These are phyloP conservation scores for Austropuccinia psidii DNA, from an alignment of 1,284 basidiomycete species.

Conservation along the genomic window DNA sequence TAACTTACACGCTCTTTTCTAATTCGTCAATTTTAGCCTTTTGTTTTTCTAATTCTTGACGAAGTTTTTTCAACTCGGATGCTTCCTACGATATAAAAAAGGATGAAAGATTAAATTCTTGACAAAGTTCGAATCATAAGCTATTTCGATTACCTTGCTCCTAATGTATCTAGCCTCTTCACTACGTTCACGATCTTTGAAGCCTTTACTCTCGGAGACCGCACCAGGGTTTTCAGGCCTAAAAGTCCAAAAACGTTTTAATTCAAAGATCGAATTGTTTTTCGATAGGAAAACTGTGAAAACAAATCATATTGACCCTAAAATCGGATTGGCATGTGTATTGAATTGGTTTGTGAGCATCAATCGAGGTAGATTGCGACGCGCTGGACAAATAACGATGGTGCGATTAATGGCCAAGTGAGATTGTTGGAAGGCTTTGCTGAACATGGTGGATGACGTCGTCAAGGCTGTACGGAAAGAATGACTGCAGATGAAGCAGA, in stretches of 20 bases:
- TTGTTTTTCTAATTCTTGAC: constrained; percentile 7
- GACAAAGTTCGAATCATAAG: too few species aligned
- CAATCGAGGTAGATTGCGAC: neutral
- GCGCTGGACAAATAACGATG: neutral
- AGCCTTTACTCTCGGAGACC: constrained; percentile 5
- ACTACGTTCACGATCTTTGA: constrained; percentile 17
- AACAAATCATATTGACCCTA: neutral
- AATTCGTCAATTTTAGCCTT: constrained; percentile 16
- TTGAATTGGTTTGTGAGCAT: neutral
- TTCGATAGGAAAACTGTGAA: too few species aligned
- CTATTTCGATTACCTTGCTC: constrained; percentile 21
- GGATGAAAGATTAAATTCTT: neutral
- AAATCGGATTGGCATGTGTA: neutral
- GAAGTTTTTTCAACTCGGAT: constrained; percentile 21
- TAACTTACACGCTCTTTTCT: constrained; percentile 13
- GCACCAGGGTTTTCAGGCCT: constrained; percentile 18
- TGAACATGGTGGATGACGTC: neutral
- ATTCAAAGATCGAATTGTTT: too few species aligned
- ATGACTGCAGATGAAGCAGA: too few species aligned
- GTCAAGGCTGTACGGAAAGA: neutral
- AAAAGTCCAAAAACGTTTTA: too few species aligned
- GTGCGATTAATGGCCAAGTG: too few species aligned
- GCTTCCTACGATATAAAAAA: neutral
- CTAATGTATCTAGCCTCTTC: constrained; percentile 20
- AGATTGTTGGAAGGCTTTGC: neutral